phyloP scores from a whole-genome alignment of 2,329 filamentous ascomycete species.

The Pseudocercospora ulei region DNA sequence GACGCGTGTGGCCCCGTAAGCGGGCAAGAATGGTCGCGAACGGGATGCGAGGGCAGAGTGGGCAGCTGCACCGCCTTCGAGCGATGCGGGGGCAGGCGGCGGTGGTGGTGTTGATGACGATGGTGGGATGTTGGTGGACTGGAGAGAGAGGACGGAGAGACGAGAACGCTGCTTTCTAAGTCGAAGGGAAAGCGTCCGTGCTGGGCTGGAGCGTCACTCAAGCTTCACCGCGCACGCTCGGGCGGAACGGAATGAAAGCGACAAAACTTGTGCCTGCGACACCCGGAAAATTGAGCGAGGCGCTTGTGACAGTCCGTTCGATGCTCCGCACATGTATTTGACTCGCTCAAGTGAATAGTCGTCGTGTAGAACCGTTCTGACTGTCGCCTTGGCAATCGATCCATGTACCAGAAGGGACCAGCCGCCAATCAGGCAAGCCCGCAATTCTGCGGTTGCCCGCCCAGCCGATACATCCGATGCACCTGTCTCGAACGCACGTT shows the following conservation, averaged over 20 bases:
- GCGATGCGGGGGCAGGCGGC: constrained; percentile 21
- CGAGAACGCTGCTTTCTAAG: constrained; percentile 4
- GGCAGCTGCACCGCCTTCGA: constrained; percentile 12
- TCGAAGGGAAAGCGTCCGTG: constrained; percentile 1
- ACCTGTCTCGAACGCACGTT: constrained; percentile 6
- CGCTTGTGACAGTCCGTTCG: constrained; percentile 22
- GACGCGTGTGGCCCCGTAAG: constrained; percentile 18
- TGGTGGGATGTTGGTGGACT: constrained; percentile 16
- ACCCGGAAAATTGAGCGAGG: constrained; percentile 21
- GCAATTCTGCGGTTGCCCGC: constrained; percentile 12
- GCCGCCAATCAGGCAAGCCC: constrained; percentile 16
- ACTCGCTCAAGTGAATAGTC: constrained; percentile 11
- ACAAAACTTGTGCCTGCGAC: constrained; percentile 4
- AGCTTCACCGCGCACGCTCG: background rate
- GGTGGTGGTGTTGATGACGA: constrained; percentile 23
- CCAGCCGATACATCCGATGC: constrained; percentile 11
- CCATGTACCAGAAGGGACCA: constrained; percentile 9
- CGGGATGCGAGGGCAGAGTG: constrained; percentile 8
- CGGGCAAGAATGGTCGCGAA: constrained; percentile 12
- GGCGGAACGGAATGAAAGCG: constrained; percentile 11
- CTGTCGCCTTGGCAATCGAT: constrained; percentile 15
- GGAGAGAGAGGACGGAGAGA: constrained; percentile 11
- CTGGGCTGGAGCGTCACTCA: constrained; percentile 5
- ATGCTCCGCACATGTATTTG: constrained; percentile 27
- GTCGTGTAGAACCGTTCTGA: constrained; percentile 12